Evolutionary conservation across 768 basidiomycete genomes (phyloP).

Genomic region (Tricholomella constricta): DNA sequence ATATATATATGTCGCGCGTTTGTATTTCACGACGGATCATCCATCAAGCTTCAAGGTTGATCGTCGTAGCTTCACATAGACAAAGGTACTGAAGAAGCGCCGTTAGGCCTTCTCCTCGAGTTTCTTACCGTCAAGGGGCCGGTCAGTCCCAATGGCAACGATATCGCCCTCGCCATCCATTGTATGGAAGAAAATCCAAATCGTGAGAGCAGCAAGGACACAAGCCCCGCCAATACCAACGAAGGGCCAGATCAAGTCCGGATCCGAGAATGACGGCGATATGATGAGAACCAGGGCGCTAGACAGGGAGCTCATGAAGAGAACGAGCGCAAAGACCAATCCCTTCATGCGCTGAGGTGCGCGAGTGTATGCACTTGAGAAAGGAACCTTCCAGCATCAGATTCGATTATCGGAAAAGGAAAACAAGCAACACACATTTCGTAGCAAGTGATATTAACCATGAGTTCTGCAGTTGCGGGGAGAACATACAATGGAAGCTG

Average conservation of each 20-base stretch:
- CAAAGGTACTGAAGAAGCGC: too few relatives aligned
- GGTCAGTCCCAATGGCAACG: conserved; percentile 21
- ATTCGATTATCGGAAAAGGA: neutral
- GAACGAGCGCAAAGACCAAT: conserved; percentile 38
- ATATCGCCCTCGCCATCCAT: conserved; percentile 24
- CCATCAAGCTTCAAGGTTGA: too few relatives aligned
- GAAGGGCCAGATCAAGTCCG: conserved; percentile 36
- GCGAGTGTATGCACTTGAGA: conserved; percentile 36
- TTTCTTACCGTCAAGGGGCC: conserved; percentile 8
- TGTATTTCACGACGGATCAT: too few relatives aligned
- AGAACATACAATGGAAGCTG: conserved; percentile 25
- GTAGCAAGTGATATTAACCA: conserved; percentile 16
- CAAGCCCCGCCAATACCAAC: conserved; percentile 25
- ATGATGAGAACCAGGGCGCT: conserved; percentile 33
- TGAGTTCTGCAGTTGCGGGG: conserved; percentile 22
- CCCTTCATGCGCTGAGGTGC: conserved; percentile 47
- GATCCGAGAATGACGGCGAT: conserved; percentile 36
- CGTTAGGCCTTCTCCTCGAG: conserved; percentile 3
- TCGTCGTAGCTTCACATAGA: too few relatives aligned
- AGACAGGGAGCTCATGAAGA: conserved; percentile 35
- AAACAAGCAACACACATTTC: conserved; percentile 7
- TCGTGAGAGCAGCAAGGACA: conserved; percentile 21
- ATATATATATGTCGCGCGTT: too few relatives aligned
- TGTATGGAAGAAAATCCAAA: conserved; percentile 25
- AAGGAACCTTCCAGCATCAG: neutral